Base-by-base conservation (phyloP, 176 grass and related monocot species). In the Themeda triandra region DNA sequence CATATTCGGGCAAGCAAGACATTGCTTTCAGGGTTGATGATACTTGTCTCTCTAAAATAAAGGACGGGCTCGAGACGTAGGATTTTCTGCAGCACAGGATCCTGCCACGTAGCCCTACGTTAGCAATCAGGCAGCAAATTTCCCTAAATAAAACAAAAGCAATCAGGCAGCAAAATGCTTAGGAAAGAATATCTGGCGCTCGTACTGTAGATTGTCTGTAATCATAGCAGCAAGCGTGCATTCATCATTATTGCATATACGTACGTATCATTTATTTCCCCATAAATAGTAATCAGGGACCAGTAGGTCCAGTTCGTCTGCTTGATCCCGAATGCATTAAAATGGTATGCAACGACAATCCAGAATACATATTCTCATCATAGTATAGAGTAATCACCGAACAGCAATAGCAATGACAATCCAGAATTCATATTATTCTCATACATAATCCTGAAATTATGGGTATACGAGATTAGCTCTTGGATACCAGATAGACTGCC, bases 111-210 rank as follows among this genome's bases (percentile, higher is more conserved):
- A 73, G n/a, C 11, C 3, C 44, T 35, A 17, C 68, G 17, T 42
- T 37, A 12, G 71, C 73, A 85, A 81, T 33, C 51, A 17, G 31
- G 28, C 24, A 23, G 0, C 71, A n/a, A n/a, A n/a, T n/a, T n/a
- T n/a, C n/a, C n/a, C n/a, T n/a, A n/a, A n/a, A n/a, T n/a, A n/a
- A n/a, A n/a, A n/a, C n/a, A n/a, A n/a, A n/a, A n/a, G n/a, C n/a
- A n/a, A n/a, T n/a, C n/a, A 23, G 24, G 37, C 31, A 23, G 1
- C 78, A 53, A 76, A 76, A 77, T 63, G 17, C 14, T 63, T 33
- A 40, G 53, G 14, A 71, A 5, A 63, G 66, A 77, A 89, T 89
- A 82, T 66, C 48, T 79, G 14, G 79, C 63, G 5, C 12, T 53
- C n/a, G 8, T 56, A 39, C 46, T 7, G 79, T 78, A 72, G 66